These are phyloP conservation scores for Graphilbum sp. DNA, from an alignment of 2,329 filamentous ascomycete genomes.

Conservation along the genomic window DNA sequence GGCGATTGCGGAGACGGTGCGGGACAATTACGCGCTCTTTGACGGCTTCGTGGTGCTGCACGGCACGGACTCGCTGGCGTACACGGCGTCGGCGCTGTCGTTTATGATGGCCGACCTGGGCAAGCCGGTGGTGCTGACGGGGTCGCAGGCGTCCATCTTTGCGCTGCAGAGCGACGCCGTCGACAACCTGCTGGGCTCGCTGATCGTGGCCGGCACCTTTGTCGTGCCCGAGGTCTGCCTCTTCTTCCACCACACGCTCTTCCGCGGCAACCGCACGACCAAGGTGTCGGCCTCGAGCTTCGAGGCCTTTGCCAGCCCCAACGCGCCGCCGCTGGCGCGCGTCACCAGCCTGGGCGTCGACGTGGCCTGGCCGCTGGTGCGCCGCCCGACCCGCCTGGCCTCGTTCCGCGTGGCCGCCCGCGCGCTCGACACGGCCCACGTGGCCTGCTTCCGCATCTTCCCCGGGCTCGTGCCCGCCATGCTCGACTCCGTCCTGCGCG, in stretches of 20 bases:
- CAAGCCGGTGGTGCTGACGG: constrained; percentile 80
- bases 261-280: constrained; percentile 73
- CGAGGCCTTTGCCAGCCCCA: constrained; percentile 79
- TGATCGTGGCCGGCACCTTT: constrained; percentile 84
- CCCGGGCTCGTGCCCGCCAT: constrained; percentile 89
- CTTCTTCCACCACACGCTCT: constrained; percentile 85
- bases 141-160: constrained; percentile 72
- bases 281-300: constrained; percentile 81
- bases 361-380: constrained; percentile 64
- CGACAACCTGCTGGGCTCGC: constrained; percentile 73
- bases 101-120: constrained; percentile 88
- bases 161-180: constrained; percentile 82
- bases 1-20: constrained; percentile 63
- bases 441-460: constrained; percentile 79
- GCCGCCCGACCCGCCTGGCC: constrained; percentile 56
- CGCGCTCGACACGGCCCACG: constrained; percentile 70
- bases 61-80: constrained; percentile 78
- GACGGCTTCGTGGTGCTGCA: constrained; percentile 86
- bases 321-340: constrained; percentile 62
- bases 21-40: constrained; percentile 73
- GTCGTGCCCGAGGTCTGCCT: constrained; percentile 86
- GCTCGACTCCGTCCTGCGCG: constrained; percentile 66
- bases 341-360: constrained; percentile 69
- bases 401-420: constrained; percentile 60
- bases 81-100: constrained; percentile 76